Percentiles rank a stretch among this genome's conserved stretches.
Conservation (phyloP, 2,329 filamentous ascomycete genomes). For the Talaromyces islandicus region DNA sequence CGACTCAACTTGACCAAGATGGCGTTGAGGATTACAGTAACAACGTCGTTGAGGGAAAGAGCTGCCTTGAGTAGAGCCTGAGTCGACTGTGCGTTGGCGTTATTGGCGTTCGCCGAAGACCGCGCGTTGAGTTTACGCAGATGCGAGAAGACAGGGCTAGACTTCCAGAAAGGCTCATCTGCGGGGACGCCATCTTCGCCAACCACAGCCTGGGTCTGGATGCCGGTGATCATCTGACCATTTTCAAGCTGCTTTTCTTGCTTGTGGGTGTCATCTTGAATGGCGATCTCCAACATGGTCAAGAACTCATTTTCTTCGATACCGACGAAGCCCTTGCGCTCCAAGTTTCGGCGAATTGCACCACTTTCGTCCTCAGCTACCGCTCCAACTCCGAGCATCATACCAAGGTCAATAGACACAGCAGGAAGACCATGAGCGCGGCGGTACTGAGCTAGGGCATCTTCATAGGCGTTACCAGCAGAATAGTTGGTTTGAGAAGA, state of each 20-base stretch:
- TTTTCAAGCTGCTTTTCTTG: not conserved
- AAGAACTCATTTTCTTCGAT: not conserved
- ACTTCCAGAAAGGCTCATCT: not conserved
- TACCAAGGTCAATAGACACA: conserved; percentile 22
- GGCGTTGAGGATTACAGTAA: not conserved
- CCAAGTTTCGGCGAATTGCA: not conserved
- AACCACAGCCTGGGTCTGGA: not conserved
- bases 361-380: conserved; percentile 3
- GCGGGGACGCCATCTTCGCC: not conserved
- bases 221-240: not conserved
- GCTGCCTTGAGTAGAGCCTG: not conserved
- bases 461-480: conserved; percentile 17
- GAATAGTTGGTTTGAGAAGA: conserved; percentile 35
- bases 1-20: not conserved
- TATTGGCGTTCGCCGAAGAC: not conserved
- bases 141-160: not conserved
- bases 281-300: not conserved
- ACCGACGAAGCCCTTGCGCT: not conserved
- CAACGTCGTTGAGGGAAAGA: not conserved
- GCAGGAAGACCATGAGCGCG: conserved; percentile 10
- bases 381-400: conserved; percentile 23
- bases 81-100: not conserved
- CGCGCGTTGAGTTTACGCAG: not conserved
- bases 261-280: not conserved
- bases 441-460: conserved; percentile 11